Evolutionary conservation across 2,329 filamentous ascomycete species (phyloP), one percentile per base, ranked within the genome.

Genomic region (Akanthomyces lecanii): DNA sequence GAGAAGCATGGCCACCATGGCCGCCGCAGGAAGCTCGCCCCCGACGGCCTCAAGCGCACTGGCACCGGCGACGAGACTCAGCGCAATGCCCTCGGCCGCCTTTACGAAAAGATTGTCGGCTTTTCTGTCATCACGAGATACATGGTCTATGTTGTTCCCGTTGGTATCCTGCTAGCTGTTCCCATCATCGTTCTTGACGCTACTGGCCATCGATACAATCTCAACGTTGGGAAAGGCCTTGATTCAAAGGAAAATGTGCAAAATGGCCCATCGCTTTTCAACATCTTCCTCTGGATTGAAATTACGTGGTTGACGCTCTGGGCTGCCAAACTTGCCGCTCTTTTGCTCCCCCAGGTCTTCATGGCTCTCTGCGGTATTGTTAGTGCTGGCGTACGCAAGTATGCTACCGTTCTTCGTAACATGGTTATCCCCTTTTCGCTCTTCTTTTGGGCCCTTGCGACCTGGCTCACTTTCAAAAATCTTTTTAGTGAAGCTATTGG

Each of bases 351-450:
- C 0, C 74, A 77, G 45, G 66, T 85, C 59, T 90, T 90, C 74
- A 87, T 89, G 80, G 88, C 89, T 69, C 82, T 89, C 67, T 84
- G 82, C 66, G 88, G 88, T 63, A 85, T 90, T 36, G 82, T 90
- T 71, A 89, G 86, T 72, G 83, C 85, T 16, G 88, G 88, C 54
- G 88, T 87, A 5, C 81, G 87, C 65, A 91, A 91, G 73, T 90
- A 91, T 69, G 86, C 86, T 51, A 82, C 82, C 3, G 84, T 91
- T 16, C 77, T 91, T 38, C 79, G 78, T 62, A 85, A 86, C 63
- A 77, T 90, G 45, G 85, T 88, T 69, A 83, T 90, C 44, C 85
- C 87, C 1, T 74, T 91, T 1, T 88, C 86, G 3, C 79, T 90
- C 55, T 87, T 90, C 71, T 85, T 89, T 69, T 90, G 88, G 87